A percentile compares a stretch with the other conserved stretches of the same genome.
These are phyloP conservation scores for Lactuca saligna DNA, from an alignment of 129 eudicot species.

Conservation along the genomic window DNA sequence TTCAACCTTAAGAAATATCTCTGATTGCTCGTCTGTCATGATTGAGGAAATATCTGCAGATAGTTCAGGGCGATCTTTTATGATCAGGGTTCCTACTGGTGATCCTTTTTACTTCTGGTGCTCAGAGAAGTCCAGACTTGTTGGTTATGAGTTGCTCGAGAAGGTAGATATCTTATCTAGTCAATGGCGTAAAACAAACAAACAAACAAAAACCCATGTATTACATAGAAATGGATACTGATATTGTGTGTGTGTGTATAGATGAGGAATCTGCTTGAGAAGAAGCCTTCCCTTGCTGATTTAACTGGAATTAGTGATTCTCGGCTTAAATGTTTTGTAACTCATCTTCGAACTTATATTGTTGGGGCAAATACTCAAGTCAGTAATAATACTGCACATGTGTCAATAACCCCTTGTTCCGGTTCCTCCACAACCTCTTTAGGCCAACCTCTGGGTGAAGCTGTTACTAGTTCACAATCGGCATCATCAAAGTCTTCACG, in stretches of 20 bases:
- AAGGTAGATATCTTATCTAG: constrained; percentile 48
- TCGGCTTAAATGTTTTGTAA: constrained; percentile 77
- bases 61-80: constrained; percentile 77
- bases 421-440: constrained; percentile 26
- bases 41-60: constrained; percentile 71
- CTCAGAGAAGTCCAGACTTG: constrained; percentile 82
- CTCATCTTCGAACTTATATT: constrained; percentile 60
- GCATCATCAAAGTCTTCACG: constrained; percentile 47
- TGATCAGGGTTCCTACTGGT: constrained; percentile 37
- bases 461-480: constrained; percentile 31
- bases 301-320: constrained; percentile 89
- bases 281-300: constrained; percentile 71
- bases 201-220: neutral
- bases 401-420: neutral
- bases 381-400: constrained; percentile 13
- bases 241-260: constrained; percentile 14
- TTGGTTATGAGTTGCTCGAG: constrained; percentile 71
- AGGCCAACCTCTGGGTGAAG: constrained; percentile 8
- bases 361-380: constrained; percentile 42
- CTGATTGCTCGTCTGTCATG: constrained; percentile 44
- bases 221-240: neutral
- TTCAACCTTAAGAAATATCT: constrained; percentile 48
- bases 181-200: neutral
- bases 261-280: constrained; percentile 72
- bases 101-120: constrained; percentile 71